Evolutionary conservation across 2,329 filamentous ascomycete genomes (phyloP), one percentile per base, ranked within the genome.

Genomic region (Venturia pyrina): DNA sequence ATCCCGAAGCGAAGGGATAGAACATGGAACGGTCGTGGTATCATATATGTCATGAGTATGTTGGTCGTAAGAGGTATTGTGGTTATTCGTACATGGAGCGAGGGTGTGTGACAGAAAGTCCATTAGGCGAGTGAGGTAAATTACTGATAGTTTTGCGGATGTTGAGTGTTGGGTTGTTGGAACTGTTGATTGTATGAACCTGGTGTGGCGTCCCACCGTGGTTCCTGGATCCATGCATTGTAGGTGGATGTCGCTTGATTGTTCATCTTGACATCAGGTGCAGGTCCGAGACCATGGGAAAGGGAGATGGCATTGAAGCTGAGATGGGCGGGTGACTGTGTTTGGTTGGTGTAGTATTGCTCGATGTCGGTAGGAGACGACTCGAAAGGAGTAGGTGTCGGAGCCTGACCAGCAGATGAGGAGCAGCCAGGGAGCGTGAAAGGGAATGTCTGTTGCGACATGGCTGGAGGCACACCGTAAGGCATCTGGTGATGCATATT

Each of bases 11-110:
- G 28, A 21, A n/a, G 15, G 19, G 53, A n/a, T n/a, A 21, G 37
- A 40, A 6, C 11, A 11, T 40, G 5, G 37, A n/a, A 17, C 17
- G 24, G 53, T 59, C 53, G 32, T 53, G 48, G 32, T 59, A 59
- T 59, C 53, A 37, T 59, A 37, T 37, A 59, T 53, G 21, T 59
- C 53, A 37, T 59, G 17, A 59, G 53, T 59, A 59, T 40, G 32
- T 59, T 34, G 53, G 53, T 37, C 53, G 32, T 59, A 59, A 59
- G 4, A 3, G n/a, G 2, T 37, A 32, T 37, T 8, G 28, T 28
- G 8, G 3, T 53, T 13, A 28, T 53, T 4, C 2, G 21, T 21
- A 13, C 7, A 28, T 24, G 6, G 21, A 28, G 11, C 11, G 48
- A 53, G 1, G 41, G 41, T 43, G 46, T n/a, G 21, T 50, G 46